Base-by-base conservation (phyloP, 306 rosid genomes). In the Prunus mongolica region DNA sequence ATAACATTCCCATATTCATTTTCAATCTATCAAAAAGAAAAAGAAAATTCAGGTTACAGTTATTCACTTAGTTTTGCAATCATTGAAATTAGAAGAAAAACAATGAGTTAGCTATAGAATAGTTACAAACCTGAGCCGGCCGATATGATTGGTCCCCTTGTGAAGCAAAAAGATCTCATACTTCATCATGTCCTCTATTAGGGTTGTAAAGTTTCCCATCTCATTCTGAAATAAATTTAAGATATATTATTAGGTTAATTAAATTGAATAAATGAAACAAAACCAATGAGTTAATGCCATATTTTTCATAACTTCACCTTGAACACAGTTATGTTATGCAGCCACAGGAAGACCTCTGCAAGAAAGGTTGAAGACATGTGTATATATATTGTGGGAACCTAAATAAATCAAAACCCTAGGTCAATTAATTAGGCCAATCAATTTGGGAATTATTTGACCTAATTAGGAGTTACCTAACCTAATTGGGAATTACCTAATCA, bases 341-440 rank as follows among this genome's bases (percentile, higher is more conserved):
- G 71, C 91, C 87, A 87, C 87, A 7, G 91, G 88, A 30, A 84
- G 73, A 4, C 87, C 91, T 6, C 87, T 87, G 66, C 38, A 5
- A 14, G 38, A 13, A 57, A 22, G 12, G 25, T 10, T 11, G 11
- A 55, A 55, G 9, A 55, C 8, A 61, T 61, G 2, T 4, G 1
- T 6, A 1, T 12, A 61, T 27, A 25, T n/a, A n/a, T n/a, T n/a
- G n/a, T n/a, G n/a, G n/a, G n/a, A n/a, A n/a, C n/a, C n/a, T n/a
- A n/a, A n/a, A n/a, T n/a, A n/a, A n/a, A n/a, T n/a, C n/a, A n/a
- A n/a, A n/a, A n/a, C n/a, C n/a, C n/a, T n/a, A n/a, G n/a, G n/a
- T n/a, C n/a, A n/a, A n/a, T n/a, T n/a, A n/a, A n/a, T n/a, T n/a
- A n/a, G n/a, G n/a, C n/a, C n/a, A n/a, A n/a, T n/a, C n/a, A n/a